These are phyloP conservation scores for Pleurozium schreberi DNA, from an alignment of 225 moss, liverwort and hornwort species.

Conservation along the genomic window DNA sequence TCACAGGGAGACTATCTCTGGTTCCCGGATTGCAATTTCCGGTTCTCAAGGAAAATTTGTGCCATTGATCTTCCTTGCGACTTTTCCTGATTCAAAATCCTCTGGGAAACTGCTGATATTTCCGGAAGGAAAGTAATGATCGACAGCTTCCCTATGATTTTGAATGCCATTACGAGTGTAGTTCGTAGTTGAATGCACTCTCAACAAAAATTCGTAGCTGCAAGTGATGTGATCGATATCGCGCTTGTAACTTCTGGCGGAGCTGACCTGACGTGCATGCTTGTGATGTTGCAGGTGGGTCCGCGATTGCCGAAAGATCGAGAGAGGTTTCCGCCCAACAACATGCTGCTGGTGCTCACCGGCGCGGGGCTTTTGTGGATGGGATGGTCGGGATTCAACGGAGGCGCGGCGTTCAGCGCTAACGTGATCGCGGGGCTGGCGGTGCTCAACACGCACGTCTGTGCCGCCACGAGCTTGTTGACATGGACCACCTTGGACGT, in stretches of 20 bases:
- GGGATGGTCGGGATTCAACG: slow-evolving; percentile 35
- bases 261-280: no score
- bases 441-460: slow-evolving; percentile 29
- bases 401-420: slow-evolving; percentile 12
- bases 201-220: no score
- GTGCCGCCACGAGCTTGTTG: slow-evolving; percentile 19
- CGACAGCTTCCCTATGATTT: neutral
- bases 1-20: neutral
- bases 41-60: no score
- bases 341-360: slow-evolving; percentile 23
- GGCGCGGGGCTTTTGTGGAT: slow-evolving; percentile 32
- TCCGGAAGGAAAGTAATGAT: neutral
- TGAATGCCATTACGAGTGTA: neutral
- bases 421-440: slow-evolving; percentile 14
- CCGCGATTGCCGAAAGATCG: slow-evolving; percentile 25
- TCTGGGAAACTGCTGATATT: neutral
- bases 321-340: slow-evolving; percentile 29
- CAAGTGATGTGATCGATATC: neutral
- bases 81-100: neutral
- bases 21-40: neutral
- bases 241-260: neutral
- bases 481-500: slow-evolving; percentile 30
- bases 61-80: neutral
- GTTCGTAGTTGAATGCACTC: neutral
- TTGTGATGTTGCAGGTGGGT: neutral